Evolutionary conservation across 129 eudicot species (phyloP).

Genomic region (Tagetes erecta): DNA sequence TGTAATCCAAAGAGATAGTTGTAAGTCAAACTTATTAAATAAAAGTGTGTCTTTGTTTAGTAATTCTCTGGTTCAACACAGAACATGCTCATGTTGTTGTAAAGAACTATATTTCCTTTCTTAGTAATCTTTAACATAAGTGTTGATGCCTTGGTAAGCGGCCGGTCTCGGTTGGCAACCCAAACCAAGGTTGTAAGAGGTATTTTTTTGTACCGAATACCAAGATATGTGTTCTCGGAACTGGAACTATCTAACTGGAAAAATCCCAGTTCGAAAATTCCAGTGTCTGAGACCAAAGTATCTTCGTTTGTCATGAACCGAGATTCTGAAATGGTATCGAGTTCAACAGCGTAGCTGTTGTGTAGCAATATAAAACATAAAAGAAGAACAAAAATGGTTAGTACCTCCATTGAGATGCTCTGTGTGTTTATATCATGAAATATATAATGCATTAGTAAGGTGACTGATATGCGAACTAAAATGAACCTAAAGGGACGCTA

Average conservation of each 20-base stretch:
- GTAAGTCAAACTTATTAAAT: too few species aligned
- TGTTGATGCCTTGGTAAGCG: background rate
- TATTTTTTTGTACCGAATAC: constrained; percentile 4
- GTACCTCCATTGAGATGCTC: background rate
- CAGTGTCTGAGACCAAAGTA: constrained; percentile 9
- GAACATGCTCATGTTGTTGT: background rate
- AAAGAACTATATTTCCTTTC: background rate
- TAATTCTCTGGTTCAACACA: background rate
- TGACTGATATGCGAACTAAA: background rate
- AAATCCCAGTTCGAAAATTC: background rate
- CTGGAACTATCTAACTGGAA: background rate
- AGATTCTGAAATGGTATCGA: background rate
- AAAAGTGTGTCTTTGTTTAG: too few species aligned
- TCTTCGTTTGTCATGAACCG: background rate
- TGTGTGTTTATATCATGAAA: background rate
- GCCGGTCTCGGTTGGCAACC: constrained; percentile 8
- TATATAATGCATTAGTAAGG: background rate
- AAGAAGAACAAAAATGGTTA: background rate
- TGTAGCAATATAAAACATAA: background rate
- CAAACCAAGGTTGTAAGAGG: background rate
- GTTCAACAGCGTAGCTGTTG: background rate
- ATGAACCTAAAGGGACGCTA: background rate
- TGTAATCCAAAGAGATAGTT: too few species aligned
- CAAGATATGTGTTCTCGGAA: background rate
- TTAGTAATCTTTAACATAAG: background rate